Percentiles rank a stretch among this genome's conserved stretches.
These are phyloP conservation scores for Harringtonia lauricola DNA, from an alignment of 2,329 filamentous ascomycete species.

Conservation along the genomic window DNA sequence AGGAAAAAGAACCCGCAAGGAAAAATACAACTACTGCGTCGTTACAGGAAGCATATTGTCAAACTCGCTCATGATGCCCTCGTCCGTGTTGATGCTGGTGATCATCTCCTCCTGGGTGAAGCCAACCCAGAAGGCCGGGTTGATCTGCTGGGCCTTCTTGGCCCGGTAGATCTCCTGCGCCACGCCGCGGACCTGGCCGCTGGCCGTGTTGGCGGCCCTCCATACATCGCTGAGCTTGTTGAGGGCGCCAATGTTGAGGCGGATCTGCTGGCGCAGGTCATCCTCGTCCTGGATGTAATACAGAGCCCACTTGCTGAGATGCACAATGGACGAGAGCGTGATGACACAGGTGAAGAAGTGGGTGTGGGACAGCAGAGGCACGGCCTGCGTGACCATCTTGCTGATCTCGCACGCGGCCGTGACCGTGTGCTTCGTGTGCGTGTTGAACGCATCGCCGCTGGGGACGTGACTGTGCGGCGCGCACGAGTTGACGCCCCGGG, in stretches of 20 bases:
- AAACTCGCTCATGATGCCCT: slow-evolving; percentile 48
- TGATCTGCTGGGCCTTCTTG: slow-evolving; percentile 44
- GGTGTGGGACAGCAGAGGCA: slow-evolving; percentile 60
- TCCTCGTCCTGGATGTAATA: slow-evolving; percentile 53
- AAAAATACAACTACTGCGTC: slow-evolving; percentile 14
- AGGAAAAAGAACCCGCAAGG: background rate
- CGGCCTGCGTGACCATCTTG: slow-evolving; percentile 62
- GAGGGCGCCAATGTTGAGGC: slow-evolving; percentile 67
- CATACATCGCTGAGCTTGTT: slow-evolving; percentile 59
- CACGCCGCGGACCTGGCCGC: slow-evolving; percentile 64
- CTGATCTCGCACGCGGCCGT: slow-evolving; percentile 69
- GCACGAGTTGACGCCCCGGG: slow-evolving; percentile 51
- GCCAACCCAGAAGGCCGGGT: slow-evolving; percentile 42
- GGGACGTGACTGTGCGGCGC: slow-evolving; percentile 45
- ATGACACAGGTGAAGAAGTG: slow-evolving; percentile 78
- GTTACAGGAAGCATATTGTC: slow-evolving; percentile 24
- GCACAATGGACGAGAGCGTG: slow-evolving; percentile 68
- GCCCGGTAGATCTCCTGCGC: slow-evolving; percentile 62
- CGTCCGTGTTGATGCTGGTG: slow-evolving; percentile 42
- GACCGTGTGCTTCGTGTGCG: slow-evolving; percentile 71
- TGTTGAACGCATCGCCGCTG: slow-evolving; percentile 42
- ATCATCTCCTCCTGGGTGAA: slow-evolving; percentile 45
- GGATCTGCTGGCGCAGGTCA: slow-evolving; percentile 62
- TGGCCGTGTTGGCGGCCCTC: slow-evolving; percentile 59
- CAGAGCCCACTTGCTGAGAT: slow-evolving; percentile 67